A percentile compares a stretch with the other conserved stretches of the same genome.
Conservation (phyloP, 225 moss, liverwort and hornwort genomes). For the Pseudisothecium myosuroides region DNA sequence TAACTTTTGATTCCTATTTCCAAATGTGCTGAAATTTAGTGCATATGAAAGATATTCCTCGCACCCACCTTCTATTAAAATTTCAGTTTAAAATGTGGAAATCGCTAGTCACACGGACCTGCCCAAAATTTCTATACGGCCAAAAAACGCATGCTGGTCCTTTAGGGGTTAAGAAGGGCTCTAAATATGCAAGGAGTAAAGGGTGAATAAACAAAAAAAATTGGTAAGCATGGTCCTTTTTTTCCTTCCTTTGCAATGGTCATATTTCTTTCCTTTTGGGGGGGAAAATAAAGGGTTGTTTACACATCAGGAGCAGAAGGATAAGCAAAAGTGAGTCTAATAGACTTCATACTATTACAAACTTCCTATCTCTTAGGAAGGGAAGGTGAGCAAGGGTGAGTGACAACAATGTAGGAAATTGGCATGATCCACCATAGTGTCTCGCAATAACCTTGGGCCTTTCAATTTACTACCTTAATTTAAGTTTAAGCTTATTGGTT, state of each 20-base stretch:
- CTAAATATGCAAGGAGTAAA: too few species aligned
- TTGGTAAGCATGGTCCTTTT: background rate
- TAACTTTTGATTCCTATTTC: too few species aligned
- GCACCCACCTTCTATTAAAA: too few species aligned
- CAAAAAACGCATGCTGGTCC: too few species aligned
- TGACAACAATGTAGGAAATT: background rate
- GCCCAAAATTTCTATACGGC: too few species aligned
- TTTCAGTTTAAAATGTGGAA: too few species aligned
- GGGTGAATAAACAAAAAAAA: too few species aligned
- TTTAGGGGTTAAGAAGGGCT: background rate
- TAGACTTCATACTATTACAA: background rate
- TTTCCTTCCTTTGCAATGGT: background rate
- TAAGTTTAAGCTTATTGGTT: background rate
- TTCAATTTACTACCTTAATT: background rate
- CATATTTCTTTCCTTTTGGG: background rate
- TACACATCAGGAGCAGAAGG: accelerated
- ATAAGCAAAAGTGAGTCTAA: background rate
- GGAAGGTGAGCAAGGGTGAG: background rate
- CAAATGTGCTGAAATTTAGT: too few species aligned
- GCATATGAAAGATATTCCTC: too few species aligned
- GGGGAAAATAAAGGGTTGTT: background rate
- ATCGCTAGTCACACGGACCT: too few species aligned
- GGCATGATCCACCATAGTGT: accelerated
- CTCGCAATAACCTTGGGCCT: accelerated
- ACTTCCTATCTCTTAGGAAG: background rate